Evolutionary conservation across 2,329 filamentous ascomycete genomes (phyloP).

Genomic region (Claviceps fusiformis): DNA sequence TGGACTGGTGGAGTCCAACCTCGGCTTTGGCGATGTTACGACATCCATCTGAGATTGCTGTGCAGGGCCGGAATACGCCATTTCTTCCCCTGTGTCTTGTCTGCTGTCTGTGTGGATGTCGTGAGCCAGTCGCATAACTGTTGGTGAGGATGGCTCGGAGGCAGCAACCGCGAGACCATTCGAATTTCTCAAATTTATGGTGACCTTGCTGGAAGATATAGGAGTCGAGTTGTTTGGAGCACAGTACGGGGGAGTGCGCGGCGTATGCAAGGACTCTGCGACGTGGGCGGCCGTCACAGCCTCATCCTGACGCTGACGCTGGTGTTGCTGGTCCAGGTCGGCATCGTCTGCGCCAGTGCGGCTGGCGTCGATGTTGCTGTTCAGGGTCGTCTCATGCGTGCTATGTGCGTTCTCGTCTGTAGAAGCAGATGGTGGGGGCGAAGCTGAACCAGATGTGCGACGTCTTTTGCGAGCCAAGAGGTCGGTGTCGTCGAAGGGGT

Average conservation of each 20-base stretch:
- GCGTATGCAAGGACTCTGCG: conserved; percentile 18
- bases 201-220: conserved; percentile 43
- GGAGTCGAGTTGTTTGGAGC: conserved; percentile 18
- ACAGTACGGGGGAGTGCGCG: conserved; percentile 16
- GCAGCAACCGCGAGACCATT: conserved; percentile 6
- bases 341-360: conserved; percentile 13
- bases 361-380: conserved; percentile 11
- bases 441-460: conserved; percentile 43
- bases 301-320: neutral
- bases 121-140: neutral
- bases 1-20: conserved; percentile 27
- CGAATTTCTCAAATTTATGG: conserved; percentile 42
- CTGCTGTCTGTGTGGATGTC: neutral
- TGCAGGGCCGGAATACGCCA: neutral
- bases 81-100: neutral
- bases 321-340: conserved; percentile 25
- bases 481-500: conserved; percentile 49
- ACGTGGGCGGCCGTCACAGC: neutral
- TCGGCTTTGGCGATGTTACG: conserved; percentile 9
- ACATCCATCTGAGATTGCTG: neutral
- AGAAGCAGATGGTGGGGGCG: conserved; percentile 36
- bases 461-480: conserved; percentile 45
- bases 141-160: neutral
- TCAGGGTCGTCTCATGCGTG: neutral
- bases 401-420: neutral